Conservation (phyloP, 192 early-diverging fungal genomes). For the Podila epicladia region DNA sequence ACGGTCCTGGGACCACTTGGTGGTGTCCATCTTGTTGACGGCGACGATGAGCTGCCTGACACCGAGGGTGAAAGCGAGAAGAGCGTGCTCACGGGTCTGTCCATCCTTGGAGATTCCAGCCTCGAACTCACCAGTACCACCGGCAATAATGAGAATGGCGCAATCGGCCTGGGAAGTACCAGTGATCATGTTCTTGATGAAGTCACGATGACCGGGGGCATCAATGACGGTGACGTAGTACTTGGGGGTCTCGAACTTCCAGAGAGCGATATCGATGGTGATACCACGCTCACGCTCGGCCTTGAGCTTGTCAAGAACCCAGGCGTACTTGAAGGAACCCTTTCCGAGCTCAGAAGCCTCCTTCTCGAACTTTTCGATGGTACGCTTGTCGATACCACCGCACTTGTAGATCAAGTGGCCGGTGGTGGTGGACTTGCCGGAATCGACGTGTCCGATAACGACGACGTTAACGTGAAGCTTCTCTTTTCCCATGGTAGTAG, state of each 20-base stretch:
- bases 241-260: constrained; percentile 98
- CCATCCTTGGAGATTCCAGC: constrained; percentile 99
- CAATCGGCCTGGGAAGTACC: constrained; percentile 99
- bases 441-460: constrained; percentile 99
- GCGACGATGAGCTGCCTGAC: constrained; percentile 98
- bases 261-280: constrained; percentile 98
- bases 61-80: constrained; percentile 97
- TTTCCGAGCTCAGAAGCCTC: constrained; percentile 99
- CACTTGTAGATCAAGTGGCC: constrained; percentile 99
- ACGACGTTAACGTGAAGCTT: constrained; percentile 91
- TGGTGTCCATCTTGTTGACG: constrained; percentile 99
- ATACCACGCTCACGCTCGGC: constrained; percentile 99
- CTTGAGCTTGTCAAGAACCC: constrained; percentile 99
- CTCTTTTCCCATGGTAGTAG: constrained; percentile 65
- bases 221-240: constrained; percentile 99
- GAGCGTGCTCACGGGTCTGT: constrained; percentile 99
- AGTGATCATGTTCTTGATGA: constrained; percentile 99
- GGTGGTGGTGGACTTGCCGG: constrained; percentile 99
- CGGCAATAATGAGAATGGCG: constrained; percentile 95
- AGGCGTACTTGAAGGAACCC: constrained; percentile 99
- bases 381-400: constrained; percentile 99
- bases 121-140: constrained; percentile 89
- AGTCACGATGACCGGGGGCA: constrained; percentile 99
- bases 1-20: constrained; percentile 91
- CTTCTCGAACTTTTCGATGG: constrained; percentile 99